Percentiles rank a stretch among this genome's conserved stretches.
Conservation (phyloP, 2,329 filamentous ascomycete species). For the Cyanodermella asteris region DNA sequence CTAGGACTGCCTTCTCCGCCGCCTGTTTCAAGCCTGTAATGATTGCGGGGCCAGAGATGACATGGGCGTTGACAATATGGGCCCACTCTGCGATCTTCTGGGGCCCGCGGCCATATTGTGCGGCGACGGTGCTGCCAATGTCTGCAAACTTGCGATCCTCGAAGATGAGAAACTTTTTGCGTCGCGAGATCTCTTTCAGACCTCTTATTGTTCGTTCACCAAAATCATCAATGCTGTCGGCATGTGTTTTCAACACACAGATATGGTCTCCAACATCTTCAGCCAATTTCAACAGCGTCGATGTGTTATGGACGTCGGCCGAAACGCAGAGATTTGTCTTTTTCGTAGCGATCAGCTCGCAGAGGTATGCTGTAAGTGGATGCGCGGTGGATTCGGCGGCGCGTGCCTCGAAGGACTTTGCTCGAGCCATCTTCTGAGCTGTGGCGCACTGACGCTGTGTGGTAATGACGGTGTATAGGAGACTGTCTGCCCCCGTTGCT, state of each 20-base stretch:
- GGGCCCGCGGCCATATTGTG: slow-evolving; percentile 29
- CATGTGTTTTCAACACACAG: slow-evolving; percentile 37
- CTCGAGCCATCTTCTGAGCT: too few relatives aligned
- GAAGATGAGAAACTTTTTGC: slow-evolving; percentile 30
- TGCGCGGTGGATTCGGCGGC: slow-evolving; percentile 5
- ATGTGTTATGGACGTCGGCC: slow-evolving; percentile 33
- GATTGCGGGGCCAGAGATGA: slow-evolving; percentile 29
- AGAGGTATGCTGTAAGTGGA: slow-evolving; percentile 6
- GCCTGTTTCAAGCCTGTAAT: slow-evolving; percentile 28
- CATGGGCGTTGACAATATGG: slow-evolving; percentile 29
- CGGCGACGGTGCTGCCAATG: slow-evolving; percentile 33
- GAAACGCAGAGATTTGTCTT: slow-evolving; percentile 15
- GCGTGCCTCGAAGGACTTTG: slow-evolving; percentile 5
- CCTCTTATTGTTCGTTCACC: slow-evolving; percentile 28
- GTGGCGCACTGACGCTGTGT: too few relatives aligned
- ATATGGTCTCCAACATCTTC: slow-evolving; percentile 38
- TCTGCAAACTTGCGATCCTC: slow-evolving; percentile 34
- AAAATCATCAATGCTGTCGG: slow-evolving; percentile 40
- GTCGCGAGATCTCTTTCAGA: slow-evolving; percentile 23
- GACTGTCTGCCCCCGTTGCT: too few relatives aligned
- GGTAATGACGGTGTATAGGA: too few relatives aligned
- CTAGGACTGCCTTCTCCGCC: slow-evolving; percentile 25
- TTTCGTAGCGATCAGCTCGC: slow-evolving; percentile 8
- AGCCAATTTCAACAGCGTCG: slow-evolving; percentile 31
- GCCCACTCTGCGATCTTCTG: slow-evolving; percentile 30